Conservation (phyloP, 2,329 filamentous ascomycete genomes). For the Cryphonectria radicalis region DNA sequence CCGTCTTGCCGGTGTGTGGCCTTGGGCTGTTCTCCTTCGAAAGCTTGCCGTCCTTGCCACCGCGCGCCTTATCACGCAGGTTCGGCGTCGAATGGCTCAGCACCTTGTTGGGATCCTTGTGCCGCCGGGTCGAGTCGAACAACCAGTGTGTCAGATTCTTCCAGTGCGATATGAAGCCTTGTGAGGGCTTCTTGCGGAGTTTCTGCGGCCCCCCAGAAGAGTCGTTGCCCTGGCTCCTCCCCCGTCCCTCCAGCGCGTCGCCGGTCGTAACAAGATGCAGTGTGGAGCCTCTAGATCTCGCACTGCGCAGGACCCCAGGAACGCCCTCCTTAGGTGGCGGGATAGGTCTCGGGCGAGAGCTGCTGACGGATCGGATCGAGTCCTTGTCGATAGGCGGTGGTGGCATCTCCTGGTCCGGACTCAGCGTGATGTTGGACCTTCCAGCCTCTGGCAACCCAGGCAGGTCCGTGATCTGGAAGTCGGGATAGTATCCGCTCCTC, state of each 20-base stretch:
- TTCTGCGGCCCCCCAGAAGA: constrained; percentile 45
- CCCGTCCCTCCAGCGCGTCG: constrained; percentile 50
- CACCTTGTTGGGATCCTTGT: constrained; percentile 52
- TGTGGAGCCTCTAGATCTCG: constrained; percentile 79
- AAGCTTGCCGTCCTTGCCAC: constrained; percentile 45
- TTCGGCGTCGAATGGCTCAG: constrained; percentile 64
- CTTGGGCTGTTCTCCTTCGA: constrained; percentile 60
- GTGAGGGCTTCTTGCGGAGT: constrained; percentile 59
- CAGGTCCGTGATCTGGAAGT: constrained; percentile 72
- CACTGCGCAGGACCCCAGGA: constrained; percentile 64
- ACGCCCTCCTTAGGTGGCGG: constrained; percentile 85
- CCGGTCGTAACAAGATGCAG: constrained; percentile 79
- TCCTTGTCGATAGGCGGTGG: constrained; percentile 78
- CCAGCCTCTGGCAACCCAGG: constrained; percentile 72
- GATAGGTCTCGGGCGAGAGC: constrained; percentile 74
- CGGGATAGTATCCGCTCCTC: constrained; percentile 68
- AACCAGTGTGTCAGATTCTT: constrained; percentile 69
- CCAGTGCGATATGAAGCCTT: constrained; percentile 64
- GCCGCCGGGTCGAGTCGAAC: constrained; percentile 60
- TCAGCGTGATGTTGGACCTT: constrained; percentile 48
- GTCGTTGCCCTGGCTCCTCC: constrained; percentile 37
- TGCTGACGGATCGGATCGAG: constrained; percentile 74
- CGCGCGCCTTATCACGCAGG: constrained; percentile 55
- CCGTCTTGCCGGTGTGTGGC: constrained; percentile 64
- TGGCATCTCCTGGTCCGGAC: constrained; percentile 52